Evolutionary conservation across 2,329 filamentous ascomycete species (phyloP), one percentile per base, ranked within the genome.

Genomic region (Ceratocystis alfenasii): DNA sequence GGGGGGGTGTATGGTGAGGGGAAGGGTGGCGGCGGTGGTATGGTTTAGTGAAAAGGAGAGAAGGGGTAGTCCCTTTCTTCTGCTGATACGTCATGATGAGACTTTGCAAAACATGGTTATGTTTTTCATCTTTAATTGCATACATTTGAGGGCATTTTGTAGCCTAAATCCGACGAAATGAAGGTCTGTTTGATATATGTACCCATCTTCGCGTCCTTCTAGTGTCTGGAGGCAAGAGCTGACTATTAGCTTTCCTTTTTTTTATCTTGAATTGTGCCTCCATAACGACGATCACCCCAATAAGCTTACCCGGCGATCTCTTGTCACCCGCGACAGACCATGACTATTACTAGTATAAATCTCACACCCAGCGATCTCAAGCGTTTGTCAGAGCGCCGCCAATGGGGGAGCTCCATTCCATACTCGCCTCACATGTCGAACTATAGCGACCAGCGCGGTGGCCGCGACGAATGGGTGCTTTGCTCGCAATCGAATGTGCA

Each of bases 401-500:
- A 59, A 17, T 59, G 55, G 55, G 55, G 55, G 17, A 59, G 17
- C 8, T 30, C 30, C 17, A 59, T 59, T 30, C 55, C 55, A 36
- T 59, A 59, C 17, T 59, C 28, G 55, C 55, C 55, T 33, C 55
- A 59, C 28, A 59, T 59, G 28, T 33, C 55, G 2, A 59, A n/a
- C 12, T 59, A 59, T 30, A 36, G 36, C 55, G 55, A 59, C 17
- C 28, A 28, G 7, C 28, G 28, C 17, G 55, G 33, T 8, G 55
- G 55, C 55, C 55, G 33, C 8, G 55, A 59, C 55, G 55, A 59
- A 59, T 59, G 55, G 55, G 55, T 59, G 28, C 30, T 62, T 22
- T 62, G 60, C 4, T 62, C 28, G 46, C 33, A 64, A 25, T 55
- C 48, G 28, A 55, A 55, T 22, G 46, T 45, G 6, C 60, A 62